phyloP scores from a whole-genome alignment of 371 early-diverging fungal genomes.

The Ordospora pajunii region DNA sequence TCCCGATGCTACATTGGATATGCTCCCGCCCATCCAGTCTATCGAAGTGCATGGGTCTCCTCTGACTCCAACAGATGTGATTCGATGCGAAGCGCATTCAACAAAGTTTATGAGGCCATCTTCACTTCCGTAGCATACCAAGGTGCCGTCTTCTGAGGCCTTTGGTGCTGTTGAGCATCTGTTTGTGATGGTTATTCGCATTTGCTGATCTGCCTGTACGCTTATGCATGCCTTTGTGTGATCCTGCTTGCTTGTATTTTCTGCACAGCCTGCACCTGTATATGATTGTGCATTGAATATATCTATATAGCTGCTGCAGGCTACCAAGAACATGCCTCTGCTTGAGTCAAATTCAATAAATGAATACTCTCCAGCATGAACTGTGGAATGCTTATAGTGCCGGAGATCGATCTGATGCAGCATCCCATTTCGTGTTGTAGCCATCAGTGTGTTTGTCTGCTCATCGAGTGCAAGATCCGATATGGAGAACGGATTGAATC shows the following conservation, averaged over 20 bases:
- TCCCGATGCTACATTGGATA: neutral
- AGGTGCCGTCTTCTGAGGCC: neutral
- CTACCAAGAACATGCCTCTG: neutral
- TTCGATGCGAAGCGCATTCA: neutral
- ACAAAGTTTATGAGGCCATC: neutral
- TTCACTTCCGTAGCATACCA: neutral
- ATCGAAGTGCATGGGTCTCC: neutral
- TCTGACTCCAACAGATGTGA: neutral
- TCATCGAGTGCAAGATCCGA: neutral
- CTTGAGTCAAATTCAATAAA: neutral
- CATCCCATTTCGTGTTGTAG: neutral
- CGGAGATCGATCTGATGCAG: neutral
- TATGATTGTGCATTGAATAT: neutral
- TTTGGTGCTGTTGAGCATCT: neutral
- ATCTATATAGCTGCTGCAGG: neutral
- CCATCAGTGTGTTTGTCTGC: neutral
- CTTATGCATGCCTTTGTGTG: neutral
- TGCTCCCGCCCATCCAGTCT: neutral
- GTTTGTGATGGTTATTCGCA: too few relatives aligned
- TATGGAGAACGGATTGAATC: neutral
- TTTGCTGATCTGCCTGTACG: too few relatives aligned
- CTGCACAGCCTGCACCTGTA: too few relatives aligned
- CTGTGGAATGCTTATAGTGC: neutral
- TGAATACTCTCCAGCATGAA: neutral
- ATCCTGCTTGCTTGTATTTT: neutral